Evolutionary conservation across 495 filamentous ascomycete genomes (phyloP), one percentile per base, ranked within the genome.

Genomic region (Cercophora samala): DNA sequence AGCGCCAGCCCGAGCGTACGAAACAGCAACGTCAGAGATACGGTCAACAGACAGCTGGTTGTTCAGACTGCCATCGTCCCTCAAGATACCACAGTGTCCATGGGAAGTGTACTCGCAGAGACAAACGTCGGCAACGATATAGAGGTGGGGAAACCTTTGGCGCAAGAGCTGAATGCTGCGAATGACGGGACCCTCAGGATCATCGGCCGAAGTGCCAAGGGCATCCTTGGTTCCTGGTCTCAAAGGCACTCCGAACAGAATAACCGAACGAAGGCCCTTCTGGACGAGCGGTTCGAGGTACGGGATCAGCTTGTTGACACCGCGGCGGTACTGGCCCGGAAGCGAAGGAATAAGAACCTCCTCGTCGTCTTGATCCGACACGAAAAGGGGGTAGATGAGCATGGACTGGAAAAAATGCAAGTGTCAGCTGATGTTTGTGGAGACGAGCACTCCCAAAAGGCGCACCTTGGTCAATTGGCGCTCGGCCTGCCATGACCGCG

Each of bases 31-130:
- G 77, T 97, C 92, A 18, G 90, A 91, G 70, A 99, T 94, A 52
- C 95, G 89, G 69, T 97, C 93, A 32, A 97, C 92, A 37, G 92
- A 96, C 59, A 94, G 85, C 26, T 86, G 84, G 75, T 99, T 98
- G 84, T 98, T 96, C 29, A 99, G 85, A 65, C 86, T 89, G 53
- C 92, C 93, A 76, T 99, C 95, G 69, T 97, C 91, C 55, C 91
- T 85, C 24, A 98, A 83, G 69, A 99, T 96, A 56, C 96, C 95
- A 75, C 95, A 99, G 80, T 99, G 95, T 56, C 95, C 95, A 74
- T 99, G 95, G n/a, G 91, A 94, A 6, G 95, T 98, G 79, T 99
- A 99, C 78, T 99, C 95, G 83, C 95, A 99, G 4, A 99, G 88
- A 76, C 95, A 98, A 59, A 99, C 95, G 78, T 99, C 95, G 46